Evolutionary conservation across 768 basidiomycete species (phyloP), one percentile per base, ranked within the genome.

Genomic region (Xerocomellus amylosporus): DNA sequence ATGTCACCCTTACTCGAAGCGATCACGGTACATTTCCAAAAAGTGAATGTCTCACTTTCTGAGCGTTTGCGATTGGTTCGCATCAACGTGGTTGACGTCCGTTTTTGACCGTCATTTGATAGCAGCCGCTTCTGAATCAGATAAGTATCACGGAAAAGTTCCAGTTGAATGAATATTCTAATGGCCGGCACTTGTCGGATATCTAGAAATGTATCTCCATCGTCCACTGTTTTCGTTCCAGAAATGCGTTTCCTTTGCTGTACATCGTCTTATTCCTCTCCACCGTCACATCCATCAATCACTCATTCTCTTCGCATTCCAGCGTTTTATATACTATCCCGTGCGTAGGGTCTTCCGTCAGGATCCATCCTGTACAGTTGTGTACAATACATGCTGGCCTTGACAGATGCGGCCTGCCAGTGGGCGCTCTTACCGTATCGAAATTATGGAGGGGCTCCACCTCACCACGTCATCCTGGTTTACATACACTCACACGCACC

Each of bases 31-130:
- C 24, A 24, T 24, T 40, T 46, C 33, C 41, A 19, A 38, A 37
- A 46, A 34, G 31, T 38, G 42, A 50, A 24, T 61, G 62, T 64
- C 56, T 64, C 63, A 64, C 62, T 64, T 58, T 52, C 30, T 45
- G n/a, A 42, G 39, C 17, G 36, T 46, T 30, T 28, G 13, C 26
- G 39, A 52, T 20, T 43, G 20, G 34, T 34, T 37, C 38, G 22
- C 46, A 12, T 10, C 33, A 36, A 15, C 46, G 12, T 20, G 31
- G 22, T 37, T 49, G 43, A 13, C 50, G 15, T 43, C 37, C 40
- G 39, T 45, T 31, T 51, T 24, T 36, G 52, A 17, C 34, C 41
- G 24, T 24, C 24, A 24, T 28, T 40, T 42, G n/a, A n/a, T 15
- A 46, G 39, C 39, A 48, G 40, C 36, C 28, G 8, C n/a, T n/a